Conservation (phyloP, 169 alveolate species). For the Plasmodium coatneyi region DNA sequence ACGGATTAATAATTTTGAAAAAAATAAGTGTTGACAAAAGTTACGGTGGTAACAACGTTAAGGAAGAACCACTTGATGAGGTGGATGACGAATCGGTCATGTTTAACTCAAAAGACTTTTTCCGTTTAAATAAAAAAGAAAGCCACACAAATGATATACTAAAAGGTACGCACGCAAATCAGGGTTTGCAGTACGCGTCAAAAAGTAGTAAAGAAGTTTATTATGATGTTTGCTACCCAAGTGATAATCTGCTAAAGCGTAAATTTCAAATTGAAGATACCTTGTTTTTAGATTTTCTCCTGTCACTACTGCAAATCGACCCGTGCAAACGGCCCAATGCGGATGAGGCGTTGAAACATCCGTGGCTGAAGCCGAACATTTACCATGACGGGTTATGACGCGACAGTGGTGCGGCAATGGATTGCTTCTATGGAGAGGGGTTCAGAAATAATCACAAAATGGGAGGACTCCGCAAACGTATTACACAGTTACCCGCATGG, state of each 20-base stretch:
- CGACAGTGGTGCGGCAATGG: background rate
- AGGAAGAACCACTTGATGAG: constrained; percentile 57
- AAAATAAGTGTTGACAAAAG: constrained; percentile 21
- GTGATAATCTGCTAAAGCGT: constrained; percentile 45
- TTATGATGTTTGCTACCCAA: constrained; percentile 73
- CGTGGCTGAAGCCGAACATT: constrained; percentile 87
- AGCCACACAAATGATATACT: constrained; percentile 24
- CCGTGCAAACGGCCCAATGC: constrained; percentile 91
- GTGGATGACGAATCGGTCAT: constrained; percentile 55
- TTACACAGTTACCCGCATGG: background rate
- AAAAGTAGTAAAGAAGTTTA: constrained; percentile 16
- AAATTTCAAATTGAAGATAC: constrained; percentile 53
- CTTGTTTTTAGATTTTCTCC: constrained; percentile 62
- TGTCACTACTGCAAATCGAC: constrained; percentile 85
- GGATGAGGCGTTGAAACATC: constrained; percentile 94
- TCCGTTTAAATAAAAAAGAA: constrained; percentile 47
- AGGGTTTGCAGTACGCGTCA: background rate
- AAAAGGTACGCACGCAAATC: background rate
- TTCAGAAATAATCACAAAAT: background rate
- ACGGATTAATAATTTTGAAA: constrained; percentile 55
- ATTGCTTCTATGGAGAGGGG: background rate
- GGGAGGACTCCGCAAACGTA: background rate
- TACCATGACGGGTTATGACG: constrained; percentile 62
- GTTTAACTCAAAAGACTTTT: constrained; percentile 68
- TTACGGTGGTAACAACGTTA: constrained; percentile 13